These are phyloP conservation scores for Arthrocladium fulminans DNA, from an alignment of 2,329 filamentous ascomycete genomes.

Conservation along the genomic window DNA sequence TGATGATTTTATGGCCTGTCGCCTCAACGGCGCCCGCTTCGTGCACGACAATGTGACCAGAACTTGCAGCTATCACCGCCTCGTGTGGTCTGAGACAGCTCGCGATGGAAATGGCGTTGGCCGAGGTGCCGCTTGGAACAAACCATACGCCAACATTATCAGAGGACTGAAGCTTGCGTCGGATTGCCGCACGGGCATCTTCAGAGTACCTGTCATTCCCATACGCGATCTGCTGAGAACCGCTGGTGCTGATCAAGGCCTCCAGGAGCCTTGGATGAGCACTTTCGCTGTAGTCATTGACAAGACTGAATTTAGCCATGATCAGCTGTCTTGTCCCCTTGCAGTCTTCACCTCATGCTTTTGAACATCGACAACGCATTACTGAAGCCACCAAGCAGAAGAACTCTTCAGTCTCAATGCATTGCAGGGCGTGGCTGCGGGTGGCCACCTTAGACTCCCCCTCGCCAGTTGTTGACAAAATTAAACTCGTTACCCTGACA, in stretches of 20 bases:
- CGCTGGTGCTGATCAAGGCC: slow-evolving; percentile 38
- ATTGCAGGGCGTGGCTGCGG: too few relatives aligned
- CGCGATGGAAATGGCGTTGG: slow-evolving; percentile 45
- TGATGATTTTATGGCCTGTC: slow-evolving; percentile 45
- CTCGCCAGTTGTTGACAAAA: too few relatives aligned
- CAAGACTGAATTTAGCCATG: slow-evolving; percentile 35
- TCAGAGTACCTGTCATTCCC: slow-evolving; percentile 39
- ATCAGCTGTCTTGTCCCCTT: too few relatives aligned
- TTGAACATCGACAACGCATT: too few relatives aligned
- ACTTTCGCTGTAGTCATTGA: slow-evolving; percentile 46
- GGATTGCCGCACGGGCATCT: slow-evolving; percentile 36
- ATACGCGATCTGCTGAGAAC: slow-evolving; percentile 40
- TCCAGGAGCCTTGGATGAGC: slow-evolving; percentile 44
- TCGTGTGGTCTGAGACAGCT: slow-evolving; percentile 44
- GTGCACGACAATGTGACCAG: slow-evolving; percentile 43
- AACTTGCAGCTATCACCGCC: slow-evolving; percentile 43
- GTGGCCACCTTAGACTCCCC: too few relatives aligned
- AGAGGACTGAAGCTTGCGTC: slow-evolving; percentile 25
- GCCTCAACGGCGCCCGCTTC: slow-evolving; percentile 46
- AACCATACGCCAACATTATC: slow-evolving; percentile 42
- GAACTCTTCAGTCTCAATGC: too few relatives aligned
- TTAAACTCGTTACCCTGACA: too few relatives aligned
- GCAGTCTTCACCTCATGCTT: too few relatives aligned
- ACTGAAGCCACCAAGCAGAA: too few relatives aligned
- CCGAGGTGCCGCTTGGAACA: slow-evolving; percentile 45